Percentiles rank a stretch among this genome's conserved stretches.
Evolutionary conservation across 1,284 basidiomycete species (phyloP).

Genomic region (Microbotryum silenes-acaulis): DNA sequence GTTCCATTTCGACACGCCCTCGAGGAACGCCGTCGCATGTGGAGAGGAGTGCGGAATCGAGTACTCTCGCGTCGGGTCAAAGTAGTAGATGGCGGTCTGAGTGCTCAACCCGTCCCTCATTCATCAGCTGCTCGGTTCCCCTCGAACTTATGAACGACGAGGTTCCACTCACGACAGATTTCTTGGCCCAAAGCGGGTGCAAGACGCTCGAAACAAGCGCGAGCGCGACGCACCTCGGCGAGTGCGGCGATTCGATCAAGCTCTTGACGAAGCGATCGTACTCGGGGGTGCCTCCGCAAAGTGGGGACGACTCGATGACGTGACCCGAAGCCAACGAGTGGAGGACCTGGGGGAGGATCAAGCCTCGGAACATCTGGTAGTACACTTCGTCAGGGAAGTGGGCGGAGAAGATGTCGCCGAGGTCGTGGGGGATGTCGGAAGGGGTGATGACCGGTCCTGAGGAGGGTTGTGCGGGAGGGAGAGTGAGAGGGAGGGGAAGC

Average conservation of each 20-base stretch:
- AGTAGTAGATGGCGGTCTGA: slow-evolving; percentile 46
- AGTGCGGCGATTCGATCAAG: slow-evolving; percentile 79
- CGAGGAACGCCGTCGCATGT: slow-evolving; percentile 75
- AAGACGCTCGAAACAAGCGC: slow-evolving; percentile 71
- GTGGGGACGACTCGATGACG: slow-evolving; percentile 77
- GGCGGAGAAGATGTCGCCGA: slow-evolving; percentile 92
- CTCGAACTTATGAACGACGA: neutral
- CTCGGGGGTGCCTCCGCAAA: slow-evolving; percentile 88
- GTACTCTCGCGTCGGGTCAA: slow-evolving; percentile 39
- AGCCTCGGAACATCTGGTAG: slow-evolving; percentile 87
- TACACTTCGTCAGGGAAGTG: slow-evolving; percentile 94
- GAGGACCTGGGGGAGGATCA: slow-evolving; percentile 76
- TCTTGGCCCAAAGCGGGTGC: slow-evolving; percentile 67
- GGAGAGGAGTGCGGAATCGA: slow-evolving; percentile 62
- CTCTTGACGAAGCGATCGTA: slow-evolving; percentile 91
- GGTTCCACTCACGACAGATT: slow-evolving; percentile 49
- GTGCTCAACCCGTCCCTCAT: neutral
- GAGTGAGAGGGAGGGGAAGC: slow-evolving; percentile 74
- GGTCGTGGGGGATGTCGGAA: slow-evolving; percentile 78
- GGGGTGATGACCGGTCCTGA: slow-evolving; percentile 52
- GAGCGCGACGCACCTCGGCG: slow-evolving; percentile 66
- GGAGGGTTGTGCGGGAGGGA: slow-evolving; percentile 47
- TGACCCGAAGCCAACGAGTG: slow-evolving; percentile 78
- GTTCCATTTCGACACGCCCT: slow-evolving; percentile 85
- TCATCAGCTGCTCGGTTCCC: neutral